Percentiles rank a stretch among this genome's conserved stretches.
Evolutionary conservation across 2,329 filamentous ascomycete genomes (phyloP).

Genomic region (Botrytis galanthina): DNA sequence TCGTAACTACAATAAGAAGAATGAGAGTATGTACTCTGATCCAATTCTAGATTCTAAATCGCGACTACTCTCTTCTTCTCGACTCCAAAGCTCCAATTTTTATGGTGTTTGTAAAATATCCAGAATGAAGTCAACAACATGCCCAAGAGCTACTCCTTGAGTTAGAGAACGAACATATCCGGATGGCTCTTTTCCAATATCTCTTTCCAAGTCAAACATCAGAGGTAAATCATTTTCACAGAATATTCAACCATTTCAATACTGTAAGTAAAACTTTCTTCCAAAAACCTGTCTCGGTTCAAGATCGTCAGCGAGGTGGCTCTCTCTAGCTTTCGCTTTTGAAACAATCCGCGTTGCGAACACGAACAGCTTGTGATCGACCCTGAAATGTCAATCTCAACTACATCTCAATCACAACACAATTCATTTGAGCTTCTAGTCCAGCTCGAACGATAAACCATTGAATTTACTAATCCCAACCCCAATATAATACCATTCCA

Average conservation of each 20-base stretch:
- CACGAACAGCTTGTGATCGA: background rate
- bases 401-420: background rate
- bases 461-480: background rate
- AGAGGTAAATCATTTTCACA: background rate
- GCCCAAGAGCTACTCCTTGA: background rate
- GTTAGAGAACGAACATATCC: background rate
- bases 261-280: conserved; percentile 7
- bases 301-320: background rate
- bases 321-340: background rate
- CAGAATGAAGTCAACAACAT: background rate
- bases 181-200: background rate
- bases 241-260: background rate
- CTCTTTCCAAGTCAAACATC: background rate
- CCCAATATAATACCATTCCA: background rate
- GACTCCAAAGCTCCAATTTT: background rate
- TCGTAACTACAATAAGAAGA: background rate
- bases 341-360: conserved; percentile 16
- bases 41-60: too few relatives aligned
- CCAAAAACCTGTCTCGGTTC: background rate
- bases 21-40: background rate
- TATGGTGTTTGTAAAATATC: background rate
- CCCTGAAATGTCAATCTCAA: background rate
- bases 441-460: background rate
- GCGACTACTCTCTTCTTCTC: background rate
- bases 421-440: background rate